Conservation (phyloP, 2,329 filamentous ascomycete genomes). For the Diaporthe helianthi region DNA sequence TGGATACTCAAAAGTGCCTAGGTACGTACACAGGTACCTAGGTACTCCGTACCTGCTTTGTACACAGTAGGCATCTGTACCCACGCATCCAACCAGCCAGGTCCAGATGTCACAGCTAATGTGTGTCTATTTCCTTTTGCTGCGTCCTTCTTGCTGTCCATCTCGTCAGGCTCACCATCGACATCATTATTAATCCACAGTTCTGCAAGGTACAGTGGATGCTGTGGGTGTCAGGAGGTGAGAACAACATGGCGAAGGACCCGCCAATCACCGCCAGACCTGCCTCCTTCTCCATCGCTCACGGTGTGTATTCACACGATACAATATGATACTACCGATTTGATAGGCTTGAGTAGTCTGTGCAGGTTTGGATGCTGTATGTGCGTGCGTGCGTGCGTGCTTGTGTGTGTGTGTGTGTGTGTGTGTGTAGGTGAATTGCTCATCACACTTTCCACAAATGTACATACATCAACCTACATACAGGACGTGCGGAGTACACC, state of each 20-base stretch:
- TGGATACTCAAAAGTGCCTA: no score
- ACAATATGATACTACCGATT: neutral
- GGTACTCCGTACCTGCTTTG: neutral
- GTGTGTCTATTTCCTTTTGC: constrained; percentile 23
- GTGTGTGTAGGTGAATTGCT: neutral
- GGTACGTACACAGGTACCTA: neutral
- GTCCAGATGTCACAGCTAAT: constrained; percentile 26
- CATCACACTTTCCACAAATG: constrained; percentile 7
- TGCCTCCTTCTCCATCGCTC: neutral
- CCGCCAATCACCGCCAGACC: neutral
- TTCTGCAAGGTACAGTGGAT: constrained; percentile 14
- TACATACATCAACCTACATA: no score
- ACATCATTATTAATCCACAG: constrained; percentile 23
- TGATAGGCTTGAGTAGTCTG: neutral
- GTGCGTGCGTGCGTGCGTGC: neutral
- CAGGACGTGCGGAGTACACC: no score
- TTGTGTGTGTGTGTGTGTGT: neutral
- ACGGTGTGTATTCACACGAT: neutral
- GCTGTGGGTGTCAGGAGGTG: neutral
- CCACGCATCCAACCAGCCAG: neutral
- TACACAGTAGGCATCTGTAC: no score
- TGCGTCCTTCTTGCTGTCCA: neutral
- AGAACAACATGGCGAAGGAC: neutral
- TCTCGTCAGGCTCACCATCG: constrained; percentile 10
- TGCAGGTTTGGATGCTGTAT: neutral